Conservation (phyloP, 352 stramenopile genomes). For the Phytophthora pinifolia region DNA sequence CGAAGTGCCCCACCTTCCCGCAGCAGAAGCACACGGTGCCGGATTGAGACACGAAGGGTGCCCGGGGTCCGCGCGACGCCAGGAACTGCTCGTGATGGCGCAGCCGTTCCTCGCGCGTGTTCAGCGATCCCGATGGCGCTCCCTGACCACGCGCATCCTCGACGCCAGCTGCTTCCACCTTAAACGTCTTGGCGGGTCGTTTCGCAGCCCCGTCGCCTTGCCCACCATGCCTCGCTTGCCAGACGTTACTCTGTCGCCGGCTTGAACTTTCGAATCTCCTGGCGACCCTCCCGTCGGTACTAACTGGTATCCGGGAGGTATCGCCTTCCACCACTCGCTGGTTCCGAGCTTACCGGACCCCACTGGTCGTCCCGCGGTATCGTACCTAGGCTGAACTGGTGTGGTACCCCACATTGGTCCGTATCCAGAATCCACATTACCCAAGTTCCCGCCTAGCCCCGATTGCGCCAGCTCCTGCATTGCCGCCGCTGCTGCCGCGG, state of each 20-base stretch:
- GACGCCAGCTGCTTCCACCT: too few species aligned
- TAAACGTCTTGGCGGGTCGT: neutral
- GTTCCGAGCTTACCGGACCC: neutral
- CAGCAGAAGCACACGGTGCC: slow-evolving; percentile 5
- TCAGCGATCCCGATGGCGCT: neutral
- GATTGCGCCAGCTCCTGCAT: neutral
- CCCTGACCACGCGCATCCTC: neutral
- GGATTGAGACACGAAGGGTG: neutral
- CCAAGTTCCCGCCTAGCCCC: neutral
- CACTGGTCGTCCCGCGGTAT: neutral
- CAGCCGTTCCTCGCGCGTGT: neutral
- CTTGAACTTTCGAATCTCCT: neutral
- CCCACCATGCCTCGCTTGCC: neutral
- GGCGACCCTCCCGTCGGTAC: neutral
- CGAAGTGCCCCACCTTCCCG: neutral
- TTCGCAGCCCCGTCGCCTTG: neutral
- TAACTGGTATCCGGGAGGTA: neutral
- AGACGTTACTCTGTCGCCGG: neutral
- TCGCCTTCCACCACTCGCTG: neutral
- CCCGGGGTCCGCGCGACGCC: neutral
- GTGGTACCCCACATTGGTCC: neutral
- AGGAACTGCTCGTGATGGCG: neutral
- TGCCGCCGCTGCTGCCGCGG: too few species aligned
- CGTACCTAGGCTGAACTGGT: neutral
- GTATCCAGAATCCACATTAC: neutral